Evolutionary conservation across 352 stramenopile genomes (phyloP).

Genomic region (Peronospora destructor): DNA sequence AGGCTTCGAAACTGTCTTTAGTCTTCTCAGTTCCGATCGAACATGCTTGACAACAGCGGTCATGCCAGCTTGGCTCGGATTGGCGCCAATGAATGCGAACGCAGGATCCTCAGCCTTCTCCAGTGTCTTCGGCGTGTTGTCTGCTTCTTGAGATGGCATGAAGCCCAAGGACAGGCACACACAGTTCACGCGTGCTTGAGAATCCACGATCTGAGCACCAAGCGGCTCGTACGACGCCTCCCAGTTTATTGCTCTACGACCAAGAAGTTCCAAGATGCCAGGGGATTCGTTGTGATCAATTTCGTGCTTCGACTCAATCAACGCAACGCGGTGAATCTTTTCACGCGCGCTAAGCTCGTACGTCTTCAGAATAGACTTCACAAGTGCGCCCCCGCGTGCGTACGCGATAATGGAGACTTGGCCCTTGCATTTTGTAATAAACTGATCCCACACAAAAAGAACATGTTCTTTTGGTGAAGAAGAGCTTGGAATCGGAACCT

Average conservation of each 20-base stretch:
- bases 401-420: slow-evolving; percentile 84
- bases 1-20: slow-evolving; percentile 34
- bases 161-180: slow-evolving; percentile 82
- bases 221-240: slow-evolving; percentile 79
- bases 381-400: slow-evolving; percentile 65
- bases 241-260: slow-evolving; percentile 84
- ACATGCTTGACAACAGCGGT: slow-evolving; percentile 81
- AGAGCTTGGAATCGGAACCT: slow-evolving; percentile 80
- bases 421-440: slow-evolving; percentile 70
- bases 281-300: slow-evolving; percentile 75
- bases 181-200: slow-evolving; percentile 77
- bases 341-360: slow-evolving; percentile 66
- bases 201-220: slow-evolving; percentile 81
- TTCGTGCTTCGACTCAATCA: slow-evolving; percentile 86
- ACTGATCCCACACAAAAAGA: slow-evolving; percentile 85
- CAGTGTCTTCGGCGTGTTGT: slow-evolving; percentile 61
- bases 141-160: slow-evolving; percentile 59
- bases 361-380: slow-evolving; percentile 80
- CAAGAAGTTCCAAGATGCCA: slow-evolving; percentile 73
- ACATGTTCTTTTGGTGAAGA: slow-evolving; percentile 80
- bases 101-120: slow-evolving; percentile 76
- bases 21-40: slow-evolving; percentile 47
- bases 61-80: slow-evolving; percentile 74
- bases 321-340: slow-evolving; percentile 75
- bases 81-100: slow-evolving; percentile 78